phyloP scores from a whole-genome alignment of 2,329 filamentous ascomycete species.

The Aaosphaeria pasadenensis region DNA sequence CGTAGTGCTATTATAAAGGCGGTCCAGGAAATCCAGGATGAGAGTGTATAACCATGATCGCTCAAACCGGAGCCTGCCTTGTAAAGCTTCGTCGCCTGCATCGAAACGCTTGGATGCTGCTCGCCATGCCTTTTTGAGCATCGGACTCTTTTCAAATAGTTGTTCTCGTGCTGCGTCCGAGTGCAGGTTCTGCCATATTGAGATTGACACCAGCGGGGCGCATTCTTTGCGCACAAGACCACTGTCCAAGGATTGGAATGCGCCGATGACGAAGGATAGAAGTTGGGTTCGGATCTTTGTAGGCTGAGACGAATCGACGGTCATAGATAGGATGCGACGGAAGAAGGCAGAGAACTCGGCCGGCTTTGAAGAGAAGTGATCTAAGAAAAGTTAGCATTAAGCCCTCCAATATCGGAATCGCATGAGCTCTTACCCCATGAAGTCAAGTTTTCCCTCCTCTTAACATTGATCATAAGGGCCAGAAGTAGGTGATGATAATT shows the following conservation, averaged over 20 bases:
- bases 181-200: slow-evolving; percentile 91
- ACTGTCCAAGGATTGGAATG: slow-evolving; percentile 92
- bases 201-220: slow-evolving; percentile 89
- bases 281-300: slow-evolving; percentile 66
- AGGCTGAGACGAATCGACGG: slow-evolving; percentile 52
- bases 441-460: slow-evolving; percentile 80
- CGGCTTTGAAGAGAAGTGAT: slow-evolving; percentile 71
- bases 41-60: slow-evolving; percentile 90
- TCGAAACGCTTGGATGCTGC: slow-evolving; percentile 84
- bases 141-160: slow-evolving; percentile 68
- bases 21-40: slow-evolving; percentile 74
- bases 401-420: slow-evolving; percentile 2
- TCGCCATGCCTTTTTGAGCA: slow-evolving; percentile 86
- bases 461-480: slow-evolving; percentile 81
- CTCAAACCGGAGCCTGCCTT: slow-evolving; percentile 83
- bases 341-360: slow-evolving; percentile 87
- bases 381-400: slow-evolving; percentile 45
- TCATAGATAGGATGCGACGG: slow-evolving; percentile 84
- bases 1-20: slow-evolving; percentile 56
- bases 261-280: slow-evolving; percentile 84
- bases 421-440: slow-evolving; percentile 69
- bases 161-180: slow-evolving; percentile 71
- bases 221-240: slow-evolving; percentile 91
- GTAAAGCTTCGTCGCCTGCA: slow-evolving; percentile 73
- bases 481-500: slow-evolving; percentile 90